Evolutionary conservation across 75 land plant genomes (phyloP), one percentile per base, ranked within the genome.

Genomic region (Azolla pinnata): DNA sequence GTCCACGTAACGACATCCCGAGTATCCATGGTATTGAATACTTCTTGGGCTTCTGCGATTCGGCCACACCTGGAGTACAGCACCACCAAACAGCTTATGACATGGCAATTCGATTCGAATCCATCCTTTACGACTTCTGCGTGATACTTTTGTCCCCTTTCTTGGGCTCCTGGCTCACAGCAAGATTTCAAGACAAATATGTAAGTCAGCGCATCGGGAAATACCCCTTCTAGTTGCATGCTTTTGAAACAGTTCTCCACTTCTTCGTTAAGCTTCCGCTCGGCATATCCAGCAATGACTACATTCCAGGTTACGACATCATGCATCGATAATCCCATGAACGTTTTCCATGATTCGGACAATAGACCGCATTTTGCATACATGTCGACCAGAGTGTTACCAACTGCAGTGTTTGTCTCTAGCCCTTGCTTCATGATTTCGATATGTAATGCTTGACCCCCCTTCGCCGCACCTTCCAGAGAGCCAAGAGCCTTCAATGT

Each of bases 1-100:
- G 75, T 83, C 75, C 83, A 83, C 0, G 83, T 72, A 49, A 69
- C 71, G 29, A 57, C 32, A 73, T 72, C 75, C 48, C 77, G 35
- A 2, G 59, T 63, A 4, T 31, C 24, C 1, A 81, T 48, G 33
- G 33, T 33, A 50, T 75, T 71, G 68, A 84, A 84, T 12, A 84
- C 72, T 4, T 45, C 44, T 31, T 54, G 25, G 40, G 84, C 81
- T 57, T 59, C 70, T 35, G 75, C 83, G n/a, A 73, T 29, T 27
- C 53, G 56, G 20, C 67, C 72, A 59, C 72, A 73, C 32, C 76
- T 83, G 2, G 77, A 54, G 64, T 83, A 83, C 78, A 76, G 60
- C 32, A 73, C 75, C 57, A 83, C 62, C 24, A 83, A 60, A 19
- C 83, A 58, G 59, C 75, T 83, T 14, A 67, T 74, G 29, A 76